Evolutionary conservation across 2,329 filamentous ascomycete genomes (phyloP).

Genomic region (Periglandula ipomoeae): DNA sequence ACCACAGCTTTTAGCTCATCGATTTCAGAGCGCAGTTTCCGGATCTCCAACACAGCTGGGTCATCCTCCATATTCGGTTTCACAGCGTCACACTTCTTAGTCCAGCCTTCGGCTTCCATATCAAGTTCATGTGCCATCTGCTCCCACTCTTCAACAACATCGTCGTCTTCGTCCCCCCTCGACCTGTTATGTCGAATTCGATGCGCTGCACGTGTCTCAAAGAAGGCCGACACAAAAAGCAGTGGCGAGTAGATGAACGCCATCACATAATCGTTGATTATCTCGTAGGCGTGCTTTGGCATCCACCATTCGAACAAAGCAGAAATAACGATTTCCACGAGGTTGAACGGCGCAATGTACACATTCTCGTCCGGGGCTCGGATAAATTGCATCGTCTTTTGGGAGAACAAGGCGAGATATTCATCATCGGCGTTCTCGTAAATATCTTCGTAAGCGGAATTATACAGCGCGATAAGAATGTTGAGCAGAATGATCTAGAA

Average conservation of each 20-base stretch:
- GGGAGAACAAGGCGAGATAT: constrained; percentile 84
- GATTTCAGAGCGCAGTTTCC: constrained; percentile 48
- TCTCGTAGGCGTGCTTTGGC: constrained; percentile 60
- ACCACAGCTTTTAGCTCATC: constrained; percentile 45
- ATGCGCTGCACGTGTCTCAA: constrained; percentile 58
- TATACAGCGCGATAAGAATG: constrained; percentile 94
- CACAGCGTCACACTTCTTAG: constrained; percentile 64
- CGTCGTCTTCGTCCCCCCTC: constrained; percentile 81
- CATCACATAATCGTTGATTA: constrained; percentile 86
- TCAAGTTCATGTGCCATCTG: constrained; percentile 63
- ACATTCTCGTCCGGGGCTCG: constrained; percentile 97
- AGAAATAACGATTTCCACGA: constrained; percentile 77
- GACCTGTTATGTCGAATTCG: constrained; percentile 64
- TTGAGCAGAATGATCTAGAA: constrained; percentile 69
- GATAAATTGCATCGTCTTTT: constrained; percentile 95
- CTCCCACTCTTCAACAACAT: constrained; percentile 88
- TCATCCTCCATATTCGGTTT: constrained; percentile 79
- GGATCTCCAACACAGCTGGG: constrained; percentile 60
- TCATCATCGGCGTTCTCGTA: constrained; percentile 91
- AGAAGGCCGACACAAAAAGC: constrained; percentile 65
- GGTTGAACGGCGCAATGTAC: constrained; percentile 91
- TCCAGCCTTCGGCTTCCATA: constrained; percentile 79
- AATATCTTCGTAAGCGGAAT: constrained; percentile 91
- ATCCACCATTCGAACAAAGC: constrained; percentile 94
- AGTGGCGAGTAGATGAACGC: constrained; percentile 74